These are phyloP conservation scores for Paramecium tetraurelia DNA, from an alignment of 73 alveolate genomes.

Conservation along the genomic window DNA sequence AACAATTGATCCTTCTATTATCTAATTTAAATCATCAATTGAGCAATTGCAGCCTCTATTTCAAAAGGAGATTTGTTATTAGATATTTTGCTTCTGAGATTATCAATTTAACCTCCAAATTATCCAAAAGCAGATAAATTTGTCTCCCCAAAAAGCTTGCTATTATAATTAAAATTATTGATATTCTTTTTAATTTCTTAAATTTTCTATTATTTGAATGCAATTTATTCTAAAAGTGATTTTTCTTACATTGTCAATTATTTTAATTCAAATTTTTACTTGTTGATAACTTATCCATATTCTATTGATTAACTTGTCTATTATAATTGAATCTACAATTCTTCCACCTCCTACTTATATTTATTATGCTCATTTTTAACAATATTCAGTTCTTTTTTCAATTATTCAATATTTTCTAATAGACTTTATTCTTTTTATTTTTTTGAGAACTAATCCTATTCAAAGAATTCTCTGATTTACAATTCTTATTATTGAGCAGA, in stretches of 20 bases:
- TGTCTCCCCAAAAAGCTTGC: background rate
- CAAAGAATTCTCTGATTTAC: background rate
- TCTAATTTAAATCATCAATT: background rate
- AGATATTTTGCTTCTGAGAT: background rate
- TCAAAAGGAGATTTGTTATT: slow-evolving; percentile 12
- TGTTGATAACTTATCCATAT: background rate
- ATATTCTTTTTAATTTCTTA: background rate
- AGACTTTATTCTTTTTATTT: slow-evolving; percentile 1
- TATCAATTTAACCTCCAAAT: background rate
- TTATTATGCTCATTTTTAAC: background rate
- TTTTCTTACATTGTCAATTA: background rate
- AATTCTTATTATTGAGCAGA: slow-evolving; percentile 10
- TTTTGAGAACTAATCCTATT: background rate
- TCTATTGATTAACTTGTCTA: background rate
- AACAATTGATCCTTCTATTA: background rate
- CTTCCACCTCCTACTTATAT: background rate
- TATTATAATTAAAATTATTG: background rate
- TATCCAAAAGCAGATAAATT: background rate
- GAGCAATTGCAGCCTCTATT: background rate
- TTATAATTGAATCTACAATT: background rate
- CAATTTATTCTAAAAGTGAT: background rate
- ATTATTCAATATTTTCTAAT: background rate
- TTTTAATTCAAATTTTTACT: slow-evolving; percentile 33
- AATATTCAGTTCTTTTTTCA: background rate
- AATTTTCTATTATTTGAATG: background rate